Percentiles rank a stretch among this genome's conserved stretches.
Evolutionary conservation across 495 filamentous ascomycete genomes (phyloP).

Genomic region (Lophium mytilinum): DNA sequence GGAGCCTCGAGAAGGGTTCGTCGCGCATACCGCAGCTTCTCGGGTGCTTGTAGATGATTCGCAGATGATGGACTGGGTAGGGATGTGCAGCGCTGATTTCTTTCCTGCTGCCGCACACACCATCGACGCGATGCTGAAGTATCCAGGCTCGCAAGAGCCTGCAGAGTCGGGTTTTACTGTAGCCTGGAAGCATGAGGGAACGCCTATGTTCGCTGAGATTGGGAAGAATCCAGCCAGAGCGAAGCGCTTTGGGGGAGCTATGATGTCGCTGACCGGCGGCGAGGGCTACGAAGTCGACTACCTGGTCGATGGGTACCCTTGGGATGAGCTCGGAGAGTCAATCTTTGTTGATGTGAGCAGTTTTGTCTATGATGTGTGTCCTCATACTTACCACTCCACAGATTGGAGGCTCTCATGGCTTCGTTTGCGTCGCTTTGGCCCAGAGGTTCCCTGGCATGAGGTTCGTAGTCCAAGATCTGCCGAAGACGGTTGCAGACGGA

Average conservation of each 20-base stretch:
- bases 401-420: conserved; percentile 15
- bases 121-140: conserved; percentile 6
- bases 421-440: conserved; percentile 6
- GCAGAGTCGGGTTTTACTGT: conserved; percentile 3
- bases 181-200: neutral
- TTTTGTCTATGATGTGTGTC: neutral
- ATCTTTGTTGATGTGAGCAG: neutral
- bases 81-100: neutral
- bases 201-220: neutral
- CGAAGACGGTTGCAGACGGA: conserved; percentile 26
- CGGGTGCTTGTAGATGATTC: conserved; percentile 9
- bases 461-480: conserved; percentile 19
- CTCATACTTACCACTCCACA: conserved; percentile 2
- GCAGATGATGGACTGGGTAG: conserved; percentile 1
- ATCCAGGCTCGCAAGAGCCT: conserved; percentile 7
- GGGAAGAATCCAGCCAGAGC: conserved; percentile 4
- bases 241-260: conserved; percentile 5
- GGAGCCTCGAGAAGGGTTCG: conserved; percentile 41
- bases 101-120: neutral
- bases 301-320: neutral
- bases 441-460: conserved; percentile 8
- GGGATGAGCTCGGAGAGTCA: neutral
- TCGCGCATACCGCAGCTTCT: conserved; percentile 45
- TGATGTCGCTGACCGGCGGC: neutral
- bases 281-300: neutral